Conservation (phyloP, 768 basidiomycete genomes). For the Xerocomus brunneocitrinus region DNA sequence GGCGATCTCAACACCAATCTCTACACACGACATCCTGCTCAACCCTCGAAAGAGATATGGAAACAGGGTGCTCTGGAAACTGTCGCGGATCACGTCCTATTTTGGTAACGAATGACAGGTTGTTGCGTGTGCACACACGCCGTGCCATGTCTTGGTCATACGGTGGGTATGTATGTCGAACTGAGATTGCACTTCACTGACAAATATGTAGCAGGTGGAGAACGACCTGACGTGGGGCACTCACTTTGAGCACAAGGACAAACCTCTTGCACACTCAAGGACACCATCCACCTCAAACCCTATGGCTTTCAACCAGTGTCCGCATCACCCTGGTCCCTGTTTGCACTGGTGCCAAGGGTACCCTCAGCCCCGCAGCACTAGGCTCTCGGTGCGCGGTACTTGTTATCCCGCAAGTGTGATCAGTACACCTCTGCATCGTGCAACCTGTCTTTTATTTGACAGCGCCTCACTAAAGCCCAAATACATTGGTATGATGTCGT, state of each 20-base stretch:
- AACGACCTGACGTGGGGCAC: not conserved
- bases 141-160: not conserved
- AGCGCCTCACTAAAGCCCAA: not conserved
- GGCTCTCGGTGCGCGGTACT: not conserved
- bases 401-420: not conserved
- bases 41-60: not conserved
- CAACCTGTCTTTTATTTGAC: not conserved
- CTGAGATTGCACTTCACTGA: not conserved
- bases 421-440: not conserved
- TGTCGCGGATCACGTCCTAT: slow-evolving; percentile 1
- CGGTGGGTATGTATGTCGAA: not conserved
- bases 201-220: not conserved
- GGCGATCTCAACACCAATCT: slow-evolving; percentile 9
- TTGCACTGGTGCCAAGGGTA: not conserved
- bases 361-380: not conserved
- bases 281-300: not conserved
- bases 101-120: not conserved
- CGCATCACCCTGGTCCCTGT: not conserved
- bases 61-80: slow-evolving; percentile 11
- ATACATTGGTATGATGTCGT: not conserved
- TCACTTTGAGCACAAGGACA: not conserved
- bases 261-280: not conserved
- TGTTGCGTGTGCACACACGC: not conserved
- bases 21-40: not conserved
- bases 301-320: not conserved